Evolutionary conservation across 148 eudicot species (phyloP).

Genomic region (Fagopyrum tataricum): DNA sequence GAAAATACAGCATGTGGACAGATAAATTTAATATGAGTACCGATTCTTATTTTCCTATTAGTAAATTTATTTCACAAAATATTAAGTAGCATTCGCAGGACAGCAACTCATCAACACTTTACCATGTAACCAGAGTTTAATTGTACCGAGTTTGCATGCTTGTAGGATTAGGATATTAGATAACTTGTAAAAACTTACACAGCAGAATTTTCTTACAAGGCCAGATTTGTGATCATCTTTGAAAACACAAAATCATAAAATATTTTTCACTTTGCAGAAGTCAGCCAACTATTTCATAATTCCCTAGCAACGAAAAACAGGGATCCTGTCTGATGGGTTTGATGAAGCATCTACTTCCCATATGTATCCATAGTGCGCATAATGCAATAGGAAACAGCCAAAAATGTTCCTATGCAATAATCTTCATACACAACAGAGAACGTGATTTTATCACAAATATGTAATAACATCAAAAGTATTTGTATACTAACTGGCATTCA

Average conservation of each 20-base stretch:
- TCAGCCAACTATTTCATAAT: neutral
- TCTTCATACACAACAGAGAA: neutral
- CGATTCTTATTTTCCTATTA: neutral
- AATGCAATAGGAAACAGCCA: neutral
- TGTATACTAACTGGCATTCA: conserved; percentile 45
- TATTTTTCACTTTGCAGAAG: neutral
- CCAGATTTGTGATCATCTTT: neutral
- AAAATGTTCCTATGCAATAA: neutral
- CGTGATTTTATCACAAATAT: neutral
- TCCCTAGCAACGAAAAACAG: neutral
- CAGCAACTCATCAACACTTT: neutral
- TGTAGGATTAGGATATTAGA: neutral
- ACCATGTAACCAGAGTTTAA: neutral
- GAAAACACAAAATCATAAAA: neutral
- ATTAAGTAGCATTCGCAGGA: neutral
- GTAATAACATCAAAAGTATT: neutral
- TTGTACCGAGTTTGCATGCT: neutral
- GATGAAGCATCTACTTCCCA: neutral
- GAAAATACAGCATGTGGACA: neutral
- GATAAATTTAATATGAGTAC: neutral
- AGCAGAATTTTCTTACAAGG: neutral
- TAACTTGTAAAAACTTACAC: neutral
- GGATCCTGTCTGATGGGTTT: neutral
- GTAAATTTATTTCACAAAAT: neutral
- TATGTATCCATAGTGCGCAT: neutral